Evolutionary conservation across 139 green algal species (phyloP), one percentile per base, ranked within the genome.

Genomic region (Chlorella sp.): DNA sequence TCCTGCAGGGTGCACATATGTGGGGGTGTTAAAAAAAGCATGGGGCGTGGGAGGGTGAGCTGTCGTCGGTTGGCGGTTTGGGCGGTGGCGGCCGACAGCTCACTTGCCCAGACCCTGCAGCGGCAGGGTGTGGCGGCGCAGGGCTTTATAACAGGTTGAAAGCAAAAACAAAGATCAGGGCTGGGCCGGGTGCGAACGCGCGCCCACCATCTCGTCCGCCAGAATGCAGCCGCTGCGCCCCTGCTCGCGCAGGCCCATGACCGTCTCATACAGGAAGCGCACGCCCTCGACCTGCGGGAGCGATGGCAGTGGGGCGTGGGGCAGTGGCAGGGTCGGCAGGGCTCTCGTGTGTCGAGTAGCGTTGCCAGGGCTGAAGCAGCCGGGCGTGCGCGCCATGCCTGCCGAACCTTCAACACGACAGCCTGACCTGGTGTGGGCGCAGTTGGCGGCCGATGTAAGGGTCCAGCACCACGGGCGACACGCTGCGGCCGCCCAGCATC

Each of bases 251-350:
- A 80, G 53, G 23, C 86, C 77, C 79, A 83, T 86, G 9, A 83
- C 74, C n/a, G 73, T 77, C n/a, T 93, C 86, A 61, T 93, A 96
- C 80, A 97, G 59, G 80, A 96, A 96, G 2, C 77, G 61, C 21
- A 97, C 84, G 19, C 91, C 91, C 71, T 95, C 87, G 48, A 72
- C 48, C 73, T 90, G 86, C 50, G 8, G n/a, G 4, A 35, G 36
- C n/a, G n/a, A n/a, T n/a, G 29, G 29, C 25, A n/a, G 61, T 69
- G 23, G 17, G 38, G 61, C 58, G 14, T n/a, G n/a, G n/a, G n/a
- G n/a, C n/a, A n/a, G n/a, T n/a, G n/a, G n/a, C n/a, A n/a, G n/a
- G n/a, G n/a, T n/a, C n/a, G n/a, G n/a, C n/a, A n/a, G n/a, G n/a
- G n/a, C n/a, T n/a, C n/a, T 15, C 27, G n/a, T 36, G 58, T 12